These are phyloP conservation scores for Mycena rosella DNA, from an alignment of 768 basidiomycete species.

Conservation along the genomic window DNA sequence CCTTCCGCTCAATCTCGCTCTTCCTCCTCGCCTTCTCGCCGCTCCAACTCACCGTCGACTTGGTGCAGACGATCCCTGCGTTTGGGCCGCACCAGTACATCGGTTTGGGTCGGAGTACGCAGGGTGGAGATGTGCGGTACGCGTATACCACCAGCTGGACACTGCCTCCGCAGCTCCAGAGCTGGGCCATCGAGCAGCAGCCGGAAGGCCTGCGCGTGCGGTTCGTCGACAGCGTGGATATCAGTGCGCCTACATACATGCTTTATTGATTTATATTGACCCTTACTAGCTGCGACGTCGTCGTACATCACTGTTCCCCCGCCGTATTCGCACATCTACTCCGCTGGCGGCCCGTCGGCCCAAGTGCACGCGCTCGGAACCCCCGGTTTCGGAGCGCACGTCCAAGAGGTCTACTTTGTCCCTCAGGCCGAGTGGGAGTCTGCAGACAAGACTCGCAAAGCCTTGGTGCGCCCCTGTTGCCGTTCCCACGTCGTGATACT, in stretches of 20 bases:
- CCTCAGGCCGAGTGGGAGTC: conserved; percentile 54
- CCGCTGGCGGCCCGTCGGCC: conserved; percentile 64
- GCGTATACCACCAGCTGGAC: conserved; percentile 68
- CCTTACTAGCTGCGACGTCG: conserved; percentile 60
- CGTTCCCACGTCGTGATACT: background rate
- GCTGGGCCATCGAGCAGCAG: conserved; percentile 56
- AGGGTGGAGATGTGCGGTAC: conserved; percentile 34
- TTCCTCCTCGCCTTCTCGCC: conserved; percentile 65
- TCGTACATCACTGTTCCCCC: conserved; percentile 65
- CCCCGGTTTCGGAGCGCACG: conserved; percentile 56
- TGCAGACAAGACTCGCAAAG: conserved; percentile 65
- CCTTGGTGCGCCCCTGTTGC: conserved; percentile 51
- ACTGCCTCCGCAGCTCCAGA: conserved; percentile 58
- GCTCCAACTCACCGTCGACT: conserved; percentile 50
- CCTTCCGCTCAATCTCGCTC: conserved; percentile 65
- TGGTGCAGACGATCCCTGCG: conserved; percentile 56
- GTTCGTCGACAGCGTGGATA: conserved; percentile 59
- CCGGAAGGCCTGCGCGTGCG: conserved; percentile 45
- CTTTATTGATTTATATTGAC: background rate
- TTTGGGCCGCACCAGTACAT: conserved; percentile 68
- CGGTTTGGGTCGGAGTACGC: conserved; percentile 49
- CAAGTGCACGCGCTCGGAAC: conserved; percentile 57
- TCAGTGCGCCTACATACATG: conserved; percentile 50
- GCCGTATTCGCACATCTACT: conserved; percentile 62
- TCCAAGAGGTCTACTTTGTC: conserved; percentile 63